Base-by-base conservation (phyloP, 1,284 basidiomycete genomes). In the Rhodotorula sp. region DNA sequence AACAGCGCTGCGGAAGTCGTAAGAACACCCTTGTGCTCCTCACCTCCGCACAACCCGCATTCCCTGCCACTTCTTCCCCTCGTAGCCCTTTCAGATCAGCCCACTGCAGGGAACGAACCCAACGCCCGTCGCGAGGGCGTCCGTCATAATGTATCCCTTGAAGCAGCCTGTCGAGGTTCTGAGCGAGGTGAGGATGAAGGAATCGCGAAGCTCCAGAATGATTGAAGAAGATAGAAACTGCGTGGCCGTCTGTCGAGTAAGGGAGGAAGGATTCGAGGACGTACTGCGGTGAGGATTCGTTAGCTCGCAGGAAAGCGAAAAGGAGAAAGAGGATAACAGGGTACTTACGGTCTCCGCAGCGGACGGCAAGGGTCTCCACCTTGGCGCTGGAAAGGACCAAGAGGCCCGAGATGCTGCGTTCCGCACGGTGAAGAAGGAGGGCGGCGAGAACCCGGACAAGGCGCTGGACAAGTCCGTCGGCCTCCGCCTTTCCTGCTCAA, bases 201-300 rank as follows among this genome's bases (percentile, higher is more conserved):
- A 22, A 78, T 76, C 0, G 75, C 76, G 55, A 81, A 81, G 28
- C 79, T 79, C 74, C 79, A 79, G n/a, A 78, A 75, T 65, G 75
- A 77, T 80, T 80, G 76, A 79, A 79, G 71, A 81, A 80, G 67
- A 78, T 78, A 74, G 80, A 81, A 46, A 78, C 77, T 30, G 79
- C 78, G 62, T 80, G 78, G 20, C 78, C 79, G 66, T 79, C 78
- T 67, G 79, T 78, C 0, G 76, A 74, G 48, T 74, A 67, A 24
- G 70, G 57, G 60, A 80, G 52, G 72, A 79, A 80, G 47, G 70
- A 71, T 69, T 81, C 80, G 67, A 80, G 73, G 37, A 80, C 79
- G 72, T 80, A 80, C 58, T 76, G 72, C 64, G 69, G 71, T 46
- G 70, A 65, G 50, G 72, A 70, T 9, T 62, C 4, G 71, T 63